A percentile compares a stretch with the other conserved stretches of the same genome.
Evolutionary conservation across 2,329 filamentous ascomycete genomes (phyloP).

Genomic region (Camptophora hylomeconis): DNA sequence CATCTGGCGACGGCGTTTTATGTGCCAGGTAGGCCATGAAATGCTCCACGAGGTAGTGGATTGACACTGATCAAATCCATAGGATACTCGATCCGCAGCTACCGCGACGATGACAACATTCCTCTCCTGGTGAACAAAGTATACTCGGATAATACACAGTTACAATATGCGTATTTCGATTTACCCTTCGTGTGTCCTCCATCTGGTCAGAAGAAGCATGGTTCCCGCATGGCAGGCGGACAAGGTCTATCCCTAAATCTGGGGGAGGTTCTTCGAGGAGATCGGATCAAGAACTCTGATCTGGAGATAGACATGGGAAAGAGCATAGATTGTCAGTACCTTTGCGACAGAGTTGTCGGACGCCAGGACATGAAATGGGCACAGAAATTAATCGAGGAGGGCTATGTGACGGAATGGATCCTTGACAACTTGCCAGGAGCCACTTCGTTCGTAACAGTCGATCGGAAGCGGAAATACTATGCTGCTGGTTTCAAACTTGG

Average conservation of each 20-base stretch:
- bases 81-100: slow-evolving; percentile 77
- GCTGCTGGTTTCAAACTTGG: slow-evolving; percentile 82
- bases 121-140: slow-evolving; percentile 86
- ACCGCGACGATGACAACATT: slow-evolving; percentile 61
- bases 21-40: slow-evolving; percentile 56
- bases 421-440: slow-evolving; percentile 83
- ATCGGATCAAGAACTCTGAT: slow-evolving; percentile 73
- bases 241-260: slow-evolving; percentile 71
- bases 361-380: slow-evolving; percentile 54
- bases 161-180: slow-evolving; percentile 86
- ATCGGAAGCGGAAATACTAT: slow-evolving; percentile 77
- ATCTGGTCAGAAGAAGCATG: slow-evolving; percentile 51
- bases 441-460: slow-evolving; percentile 75
- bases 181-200: slow-evolving; percentile 78
- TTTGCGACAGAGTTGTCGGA: slow-evolving; percentile 58
- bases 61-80: slow-evolving; percentile 10
- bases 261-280: slow-evolving; percentile 74
- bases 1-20: slow-evolving; percentile 59
- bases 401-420: slow-evolving; percentile 87
- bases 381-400: slow-evolving; percentile 58
- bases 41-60: slow-evolving; percentile 3
- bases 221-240: slow-evolving; percentile 58
- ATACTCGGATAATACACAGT: slow-evolving; percentile 75
- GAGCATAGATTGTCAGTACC: slow-evolving; percentile 57
- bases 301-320: slow-evolving; percentile 67